Evolutionary conservation across 306 rosid species (phyloP).

Genomic region (Dryas drummondii): DNA sequence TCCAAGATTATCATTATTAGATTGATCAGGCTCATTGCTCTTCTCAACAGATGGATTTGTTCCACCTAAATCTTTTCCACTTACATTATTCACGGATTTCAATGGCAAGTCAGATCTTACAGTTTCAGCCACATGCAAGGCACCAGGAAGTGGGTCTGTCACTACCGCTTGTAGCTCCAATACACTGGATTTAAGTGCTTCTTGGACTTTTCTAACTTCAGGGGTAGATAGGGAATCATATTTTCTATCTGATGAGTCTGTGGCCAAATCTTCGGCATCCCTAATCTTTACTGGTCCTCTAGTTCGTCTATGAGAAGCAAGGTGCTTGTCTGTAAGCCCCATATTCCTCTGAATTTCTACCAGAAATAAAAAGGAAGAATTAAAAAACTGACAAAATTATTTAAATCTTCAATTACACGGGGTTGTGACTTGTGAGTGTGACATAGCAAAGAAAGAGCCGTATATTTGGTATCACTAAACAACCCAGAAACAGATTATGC

Average conservation of each 20-base stretch:
- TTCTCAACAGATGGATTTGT: slow-evolving; percentile 32
- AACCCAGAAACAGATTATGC: neutral
- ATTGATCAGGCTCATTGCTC: slow-evolving; percentile 29
- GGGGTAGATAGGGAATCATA: slow-evolving; percentile 31
- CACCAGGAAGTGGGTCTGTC: slow-evolving; percentile 78
- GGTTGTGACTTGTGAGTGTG: neutral
- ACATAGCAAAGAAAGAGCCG: neutral
- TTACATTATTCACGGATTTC: slow-evolving; percentile 26
- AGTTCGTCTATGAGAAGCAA: slow-evolving; percentile 32
- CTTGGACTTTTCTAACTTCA: slow-evolving; percentile 45
- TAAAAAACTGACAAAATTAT: neutral
- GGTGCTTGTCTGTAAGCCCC: slow-evolving; percentile 39
- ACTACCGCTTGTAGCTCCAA: slow-evolving; percentile 53
- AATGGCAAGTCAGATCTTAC: slow-evolving; percentile 40
- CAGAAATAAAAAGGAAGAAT: neutral
- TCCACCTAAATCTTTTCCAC: slow-evolving; percentile 14
- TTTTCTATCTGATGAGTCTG: slow-evolving; percentile 6
- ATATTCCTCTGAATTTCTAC: slow-evolving; percentile 34
- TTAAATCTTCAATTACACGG: neutral
- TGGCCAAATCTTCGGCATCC: slow-evolving; percentile 36
- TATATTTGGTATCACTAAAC: neutral
- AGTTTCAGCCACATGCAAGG: slow-evolving; percentile 47
- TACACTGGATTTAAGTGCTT: slow-evolving; percentile 66
- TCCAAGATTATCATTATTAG: slow-evolving; percentile 32
- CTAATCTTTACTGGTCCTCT: slow-evolving; percentile 54